A percentile compares a stretch with the other conserved stretches of the same genome.
These are phyloP conservation scores for Actinomucor elegans DNA, from an alignment of 371 early-diverging fungal species.

Conservation along the genomic window DNA sequence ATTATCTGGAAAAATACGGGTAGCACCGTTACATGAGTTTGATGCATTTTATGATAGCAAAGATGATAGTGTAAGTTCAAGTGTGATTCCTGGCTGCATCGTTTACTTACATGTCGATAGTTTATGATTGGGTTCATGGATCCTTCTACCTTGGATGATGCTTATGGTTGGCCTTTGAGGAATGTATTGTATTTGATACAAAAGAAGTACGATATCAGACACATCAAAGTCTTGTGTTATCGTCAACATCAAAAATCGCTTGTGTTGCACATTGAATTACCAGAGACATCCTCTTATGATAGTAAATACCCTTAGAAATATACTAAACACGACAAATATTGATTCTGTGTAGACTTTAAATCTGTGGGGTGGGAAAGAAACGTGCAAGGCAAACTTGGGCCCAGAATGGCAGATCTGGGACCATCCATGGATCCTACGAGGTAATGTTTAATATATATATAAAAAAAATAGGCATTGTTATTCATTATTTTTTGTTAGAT, in stretches of 20 bases:
- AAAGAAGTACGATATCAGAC: conserved; percentile 39
- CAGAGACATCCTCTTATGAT: conserved; percentile 9
- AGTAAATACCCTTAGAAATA: background rate
- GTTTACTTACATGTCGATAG: background rate
- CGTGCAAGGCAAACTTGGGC: conserved; percentile 74
- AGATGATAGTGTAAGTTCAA: conserved; percentile 9
- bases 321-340: conserved; percentile 2
- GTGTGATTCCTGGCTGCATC: no score
- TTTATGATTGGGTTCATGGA: conserved; percentile 78
- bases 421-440: conserved; percentile 73
- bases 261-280: conserved; percentile 23
- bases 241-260: conserved; percentile 50
- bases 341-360: conserved; percentile 41
- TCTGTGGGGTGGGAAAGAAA: conserved; percentile 93
- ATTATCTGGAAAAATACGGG: conserved; percentile 3
- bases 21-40: conserved; percentile 34
- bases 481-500: no score
- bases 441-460: conserved; percentile 33
- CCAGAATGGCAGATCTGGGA: conserved; percentile 82
- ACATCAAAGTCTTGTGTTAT: conserved; percentile 71
- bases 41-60: conserved; percentile 14
- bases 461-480: background rate
- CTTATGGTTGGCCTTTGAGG: conserved; percentile 91
- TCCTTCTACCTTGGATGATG: conserved; percentile 64
- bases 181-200: conserved; percentile 76